Percentiles rank a stretch among this genome's conserved stretches.
Evolutionary conservation across 1,284 basidiomycete genomes (phyloP).

Genomic region (Trichosporon coremiiforme): DNA sequence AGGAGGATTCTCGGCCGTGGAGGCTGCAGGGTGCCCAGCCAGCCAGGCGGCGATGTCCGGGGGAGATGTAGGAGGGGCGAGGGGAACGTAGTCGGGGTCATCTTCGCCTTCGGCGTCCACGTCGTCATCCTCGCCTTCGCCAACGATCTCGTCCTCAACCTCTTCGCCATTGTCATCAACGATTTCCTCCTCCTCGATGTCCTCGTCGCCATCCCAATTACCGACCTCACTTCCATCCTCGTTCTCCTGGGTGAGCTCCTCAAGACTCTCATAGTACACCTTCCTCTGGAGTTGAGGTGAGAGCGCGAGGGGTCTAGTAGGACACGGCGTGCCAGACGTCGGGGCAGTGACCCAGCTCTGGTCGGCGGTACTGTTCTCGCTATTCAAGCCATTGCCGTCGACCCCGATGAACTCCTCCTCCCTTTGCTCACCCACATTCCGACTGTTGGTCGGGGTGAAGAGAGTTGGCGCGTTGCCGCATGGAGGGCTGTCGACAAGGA

Average conservation of each 20-base stretch:
- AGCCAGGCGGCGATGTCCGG: not conserved
- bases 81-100: not conserved
- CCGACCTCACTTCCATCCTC: no score
- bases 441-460: not conserved
- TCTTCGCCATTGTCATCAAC: no score
- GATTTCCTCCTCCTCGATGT: no score
- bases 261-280: not conserved
- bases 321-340: not conserved
- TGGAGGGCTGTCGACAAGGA: no score
- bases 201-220: no score
- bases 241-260: not conserved
- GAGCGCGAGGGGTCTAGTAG: no score
- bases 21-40: no score
- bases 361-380: not conserved
- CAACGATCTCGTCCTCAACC: no score
- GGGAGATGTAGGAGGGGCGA: no score
- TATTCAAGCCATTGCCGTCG: not conserved
- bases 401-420: not conserved
- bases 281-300: not conserved
- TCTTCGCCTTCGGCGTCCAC: not conserved
- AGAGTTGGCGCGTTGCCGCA: no score
- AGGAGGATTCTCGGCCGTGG: no score
- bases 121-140: no score
- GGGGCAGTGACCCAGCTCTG: not conserved
- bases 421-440: not conserved